Evolutionary conservation across 2,329 filamentous ascomycete genomes (phyloP).

Genomic region (Beauveria medogensis): DNA sequence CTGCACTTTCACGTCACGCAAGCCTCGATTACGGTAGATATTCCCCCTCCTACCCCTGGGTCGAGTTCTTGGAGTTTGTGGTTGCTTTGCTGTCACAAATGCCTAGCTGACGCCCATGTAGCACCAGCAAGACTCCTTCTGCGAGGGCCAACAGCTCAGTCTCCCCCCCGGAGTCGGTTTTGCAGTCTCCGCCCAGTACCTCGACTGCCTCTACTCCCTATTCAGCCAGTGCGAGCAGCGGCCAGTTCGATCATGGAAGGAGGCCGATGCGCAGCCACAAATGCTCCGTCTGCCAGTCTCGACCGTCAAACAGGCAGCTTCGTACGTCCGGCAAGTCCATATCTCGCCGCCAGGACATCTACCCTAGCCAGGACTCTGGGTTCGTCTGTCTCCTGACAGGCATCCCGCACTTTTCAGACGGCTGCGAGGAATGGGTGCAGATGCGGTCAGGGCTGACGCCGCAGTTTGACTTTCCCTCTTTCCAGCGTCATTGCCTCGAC

Average conservation of each 20-base stretch:
- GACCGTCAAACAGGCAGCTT: slow-evolving; percentile 4
- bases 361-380: slow-evolving; percentile 38
- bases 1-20: slow-evolving; percentile 34
- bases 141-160: not conserved
- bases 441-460: slow-evolving; percentile 31
- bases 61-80: not conserved
- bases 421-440: slow-evolving; percentile 40
- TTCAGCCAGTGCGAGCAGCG: not conserved
- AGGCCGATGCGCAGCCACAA: not conserved
- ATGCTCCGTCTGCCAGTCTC: slow-evolving; percentile 8
- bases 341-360: slow-evolving; percentile 28
- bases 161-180: not conserved
- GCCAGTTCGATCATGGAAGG: not conserved
- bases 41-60: not conserved
- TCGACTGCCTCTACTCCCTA: not conserved
- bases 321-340: slow-evolving; percentile 19
- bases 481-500: not conserved
- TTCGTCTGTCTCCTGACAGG: slow-evolving; percentile 38
- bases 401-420: slow-evolving; percentile 39
- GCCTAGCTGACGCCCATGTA: not conserved
- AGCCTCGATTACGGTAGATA: slow-evolving; percentile 6
- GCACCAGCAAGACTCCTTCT: not conserved
- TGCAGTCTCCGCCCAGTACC: not conserved
- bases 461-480: slow-evolving; percentile 15
- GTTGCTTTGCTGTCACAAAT: not conserved